Conservation (phyloP, 441 rosid species). For the Daphne laureola region DNA sequence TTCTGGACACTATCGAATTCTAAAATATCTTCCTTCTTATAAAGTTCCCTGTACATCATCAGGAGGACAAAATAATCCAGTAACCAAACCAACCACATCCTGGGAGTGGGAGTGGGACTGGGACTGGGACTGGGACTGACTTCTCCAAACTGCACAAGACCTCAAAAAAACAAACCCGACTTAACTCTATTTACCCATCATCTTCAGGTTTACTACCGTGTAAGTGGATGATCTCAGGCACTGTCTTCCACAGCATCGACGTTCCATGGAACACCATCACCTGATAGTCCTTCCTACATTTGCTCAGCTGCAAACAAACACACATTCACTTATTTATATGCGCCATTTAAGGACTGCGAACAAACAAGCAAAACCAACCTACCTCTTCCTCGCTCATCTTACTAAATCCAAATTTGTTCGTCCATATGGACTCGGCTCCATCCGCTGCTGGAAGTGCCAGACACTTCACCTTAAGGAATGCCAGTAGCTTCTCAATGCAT, state of each 20-base stretch:
- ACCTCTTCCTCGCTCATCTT: constrained; percentile 65
- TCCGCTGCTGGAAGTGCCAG: constrained; percentile 85
- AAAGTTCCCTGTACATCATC: constrained; percentile 13
- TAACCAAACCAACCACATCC: constrained; percentile 13
- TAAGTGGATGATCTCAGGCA: constrained; percentile 34
- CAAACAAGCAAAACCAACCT: neutral
- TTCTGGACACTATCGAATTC: too few relatives aligned
- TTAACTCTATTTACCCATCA: constrained; percentile 9
- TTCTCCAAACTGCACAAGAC: constrained; percentile 15
- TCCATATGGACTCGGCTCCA: constrained; percentile 89
- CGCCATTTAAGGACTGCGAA: too few relatives aligned
- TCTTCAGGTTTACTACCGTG: constrained; percentile 23
- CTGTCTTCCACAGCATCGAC: constrained; percentile 63
- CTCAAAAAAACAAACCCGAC: neutral
- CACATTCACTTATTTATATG: too few relatives aligned
- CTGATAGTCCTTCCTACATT: constrained; percentile 51
- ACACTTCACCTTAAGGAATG: constrained; percentile 56
- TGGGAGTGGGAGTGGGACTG: too few relatives aligned
- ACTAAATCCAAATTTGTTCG: constrained; percentile 66
- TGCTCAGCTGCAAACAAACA: constrained; percentile 34
- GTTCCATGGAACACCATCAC: constrained; percentile 86
- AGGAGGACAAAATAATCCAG: constrained; percentile 4
- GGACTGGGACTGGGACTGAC: constrained; percentile 1
- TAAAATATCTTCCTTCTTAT: neutral
- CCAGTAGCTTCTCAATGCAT: constrained; percentile 66